A percentile compares a stretch with the other conserved stretches of the same genome.
Evolutionary conservation across 306 rosid species (phyloP).

Genomic region (Spatholobus suberectus): DNA sequence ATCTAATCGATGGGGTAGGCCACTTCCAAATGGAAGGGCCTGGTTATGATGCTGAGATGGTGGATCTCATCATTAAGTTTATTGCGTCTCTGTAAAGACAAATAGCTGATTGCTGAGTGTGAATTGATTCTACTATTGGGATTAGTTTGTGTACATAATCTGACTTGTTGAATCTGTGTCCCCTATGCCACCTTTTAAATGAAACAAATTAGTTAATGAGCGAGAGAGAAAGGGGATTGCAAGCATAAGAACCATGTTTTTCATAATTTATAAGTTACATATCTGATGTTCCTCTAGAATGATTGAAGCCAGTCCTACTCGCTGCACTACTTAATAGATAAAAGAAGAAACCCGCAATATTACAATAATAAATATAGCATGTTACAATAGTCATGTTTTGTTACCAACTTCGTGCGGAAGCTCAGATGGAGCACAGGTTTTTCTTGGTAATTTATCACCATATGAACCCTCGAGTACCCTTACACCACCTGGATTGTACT

Average conservation of each 20-base stretch:
- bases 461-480: slow-evolving; percentile 39
- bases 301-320: slow-evolving; percentile 35
- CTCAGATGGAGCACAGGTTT: slow-evolving; percentile 30
- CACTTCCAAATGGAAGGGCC: slow-evolving; percentile 99
- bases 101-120: slow-evolving; percentile 7
- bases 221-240: not conserved
- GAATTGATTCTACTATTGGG: slow-evolving; percentile 23
- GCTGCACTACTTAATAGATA: slow-evolving; percentile 23
- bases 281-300: slow-evolving; percentile 37
- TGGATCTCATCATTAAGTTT: slow-evolving; percentile 66
- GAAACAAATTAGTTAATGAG: slow-evolving; percentile 11
- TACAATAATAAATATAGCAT: slow-evolving; percentile 40
- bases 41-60: slow-evolving; percentile 77
- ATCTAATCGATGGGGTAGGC: slow-evolving; percentile 78
- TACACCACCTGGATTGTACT: slow-evolving; percentile 46
- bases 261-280: slow-evolving; percentile 36
- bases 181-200: slow-evolving; percentile 30
- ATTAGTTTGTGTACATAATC: slow-evolving; percentile 38
- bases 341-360: not conserved
- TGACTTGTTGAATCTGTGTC: slow-evolving; percentile 39
- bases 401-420: slow-evolving; percentile 31
- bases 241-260: slow-evolving; percentile 32
- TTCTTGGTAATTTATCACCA: slow-evolving; percentile 42
- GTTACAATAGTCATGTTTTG: slow-evolving; percentile 19
- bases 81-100: slow-evolving; percentile 56